Conservation (phyloP, 805 yeast genomes). For the Metahyphopichia silvanorum region DNA sequence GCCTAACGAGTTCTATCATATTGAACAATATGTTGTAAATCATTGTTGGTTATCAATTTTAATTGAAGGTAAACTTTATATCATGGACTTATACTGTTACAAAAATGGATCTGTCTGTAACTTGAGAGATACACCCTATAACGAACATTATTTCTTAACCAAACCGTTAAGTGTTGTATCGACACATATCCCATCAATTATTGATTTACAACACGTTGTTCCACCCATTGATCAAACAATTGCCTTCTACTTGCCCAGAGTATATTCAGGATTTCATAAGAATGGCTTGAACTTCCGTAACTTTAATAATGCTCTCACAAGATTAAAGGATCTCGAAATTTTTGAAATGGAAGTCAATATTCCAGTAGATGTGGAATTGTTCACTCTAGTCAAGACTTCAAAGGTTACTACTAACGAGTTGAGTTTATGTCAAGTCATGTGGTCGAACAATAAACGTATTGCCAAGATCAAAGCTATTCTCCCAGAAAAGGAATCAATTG, state of each 20-base stretch:
- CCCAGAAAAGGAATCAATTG: conserved; percentile 67
- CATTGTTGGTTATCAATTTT: conserved; percentile 88
- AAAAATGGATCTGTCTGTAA: conserved; percentile 32
- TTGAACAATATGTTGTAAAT: conserved; percentile 54
- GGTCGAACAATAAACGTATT: conserved; percentile 58
- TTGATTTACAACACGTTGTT: conserved; percentile 77
- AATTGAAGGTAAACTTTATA: conserved; percentile 72
- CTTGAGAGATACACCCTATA: conserved; percentile 21
- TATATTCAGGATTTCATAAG: conserved; percentile 76
- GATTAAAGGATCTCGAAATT: conserved; percentile 70
- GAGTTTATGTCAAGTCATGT: conserved; percentile 75
- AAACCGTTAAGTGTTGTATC: conserved; percentile 74
- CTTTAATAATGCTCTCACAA: conserved; percentile 74
- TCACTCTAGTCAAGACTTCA: conserved; percentile 55
- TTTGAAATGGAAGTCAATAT: conserved; percentile 74
- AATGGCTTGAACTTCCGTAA: conserved; percentile 55
- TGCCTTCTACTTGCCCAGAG: conserved; percentile 78
- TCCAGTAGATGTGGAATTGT: conserved; percentile 68
- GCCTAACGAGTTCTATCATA: conserved; percentile 59
- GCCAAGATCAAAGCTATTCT: conserved; percentile 79
- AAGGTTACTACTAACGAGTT: conserved; percentile 45
- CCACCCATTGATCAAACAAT: conserved; percentile 81
- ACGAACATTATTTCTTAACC: conserved; percentile 71
- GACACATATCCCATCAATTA: conserved; percentile 82
- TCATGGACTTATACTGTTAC: conserved; percentile 59